These are phyloP conservation scores for Aspergillus sp. DNA, from an alignment of 2,329 filamentous ascomycete genomes.

Conservation along the genomic window DNA sequence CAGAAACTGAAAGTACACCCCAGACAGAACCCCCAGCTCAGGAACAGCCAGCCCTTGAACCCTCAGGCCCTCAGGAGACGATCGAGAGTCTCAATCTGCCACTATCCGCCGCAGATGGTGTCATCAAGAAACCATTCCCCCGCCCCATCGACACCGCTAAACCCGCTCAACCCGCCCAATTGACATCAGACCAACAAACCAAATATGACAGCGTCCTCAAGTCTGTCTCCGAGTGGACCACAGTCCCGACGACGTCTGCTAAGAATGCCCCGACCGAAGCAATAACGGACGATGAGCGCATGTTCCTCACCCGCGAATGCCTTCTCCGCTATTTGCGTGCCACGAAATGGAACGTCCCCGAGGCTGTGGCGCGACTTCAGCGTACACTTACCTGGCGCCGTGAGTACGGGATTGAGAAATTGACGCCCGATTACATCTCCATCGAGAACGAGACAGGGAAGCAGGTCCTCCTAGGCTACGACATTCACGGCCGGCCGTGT, in stretches of 20 bases:
- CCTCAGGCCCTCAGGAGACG: background rate
- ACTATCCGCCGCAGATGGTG: constrained; percentile 37
- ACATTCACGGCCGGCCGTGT: constrained; percentile 81
- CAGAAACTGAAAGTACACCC: background rate
- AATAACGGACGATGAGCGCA: constrained; percentile 74
- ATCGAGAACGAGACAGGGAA: constrained; percentile 97
- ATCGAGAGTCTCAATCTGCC: constrained; percentile 32
- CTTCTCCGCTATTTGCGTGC: constrained; percentile 89
- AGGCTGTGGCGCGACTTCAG: constrained; percentile 76
- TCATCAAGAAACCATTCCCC: constrained; percentile 59
- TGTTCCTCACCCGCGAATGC: constrained; percentile 91
- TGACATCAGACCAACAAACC: constrained; percentile 73
- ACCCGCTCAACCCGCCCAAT: constrained; percentile 55
- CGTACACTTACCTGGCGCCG: constrained; percentile 83
- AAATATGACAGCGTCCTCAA: constrained; percentile 80
- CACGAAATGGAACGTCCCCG: constrained; percentile 79
- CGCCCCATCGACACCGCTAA: constrained; percentile 58
- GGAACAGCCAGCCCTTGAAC: background rate
- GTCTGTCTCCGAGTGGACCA: constrained; percentile 69
- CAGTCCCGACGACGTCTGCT: constrained; percentile 63
- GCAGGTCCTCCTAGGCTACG: constrained; percentile 84
- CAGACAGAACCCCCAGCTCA: background rate
- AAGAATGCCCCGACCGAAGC: constrained; percentile 60
- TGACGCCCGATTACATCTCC: constrained; percentile 80
- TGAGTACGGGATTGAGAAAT: constrained; percentile 77